phyloP scores from a whole-genome alignment of 345 rosid genomes.

The Acer negundo region DNA sequence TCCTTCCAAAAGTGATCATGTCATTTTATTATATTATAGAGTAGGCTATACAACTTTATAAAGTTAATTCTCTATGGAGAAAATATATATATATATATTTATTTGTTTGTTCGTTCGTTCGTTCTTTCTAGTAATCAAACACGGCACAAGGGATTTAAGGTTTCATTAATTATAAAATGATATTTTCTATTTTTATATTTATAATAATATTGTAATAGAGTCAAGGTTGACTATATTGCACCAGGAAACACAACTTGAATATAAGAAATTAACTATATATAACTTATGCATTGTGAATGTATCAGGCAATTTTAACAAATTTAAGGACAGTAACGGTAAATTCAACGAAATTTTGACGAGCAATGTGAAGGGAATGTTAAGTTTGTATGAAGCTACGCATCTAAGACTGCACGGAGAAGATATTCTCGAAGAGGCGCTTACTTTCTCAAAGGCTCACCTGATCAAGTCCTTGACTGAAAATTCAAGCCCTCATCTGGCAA shows the following conservation, averaged over 20 bases:
- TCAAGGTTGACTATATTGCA: no score
- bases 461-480: background rate
- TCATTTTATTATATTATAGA: no score
- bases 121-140: no score
- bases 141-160: no score
- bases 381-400: constrained; percentile 11
- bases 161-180: no score
- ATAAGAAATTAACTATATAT: background rate
- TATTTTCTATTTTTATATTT: no score
- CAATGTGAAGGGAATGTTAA: background rate
- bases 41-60: no score
- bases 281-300: background rate
- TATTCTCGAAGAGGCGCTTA: background rate
- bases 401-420: background rate
- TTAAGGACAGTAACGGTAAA: background rate
- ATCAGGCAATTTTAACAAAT: background rate
- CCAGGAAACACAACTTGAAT: background rate
- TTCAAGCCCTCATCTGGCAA: background rate
- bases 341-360: background rate
- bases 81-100: no score
- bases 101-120: no score
- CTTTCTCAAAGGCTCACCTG: background rate
- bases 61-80: no score
- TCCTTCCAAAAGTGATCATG: no score
- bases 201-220: no score